Percentiles rank a stretch among this genome's conserved stretches.
These are phyloP conservation scores for Fusarium sp. DNA, from an alignment of 2,329 filamentous ascomycete species.

Conservation along the genomic window DNA sequence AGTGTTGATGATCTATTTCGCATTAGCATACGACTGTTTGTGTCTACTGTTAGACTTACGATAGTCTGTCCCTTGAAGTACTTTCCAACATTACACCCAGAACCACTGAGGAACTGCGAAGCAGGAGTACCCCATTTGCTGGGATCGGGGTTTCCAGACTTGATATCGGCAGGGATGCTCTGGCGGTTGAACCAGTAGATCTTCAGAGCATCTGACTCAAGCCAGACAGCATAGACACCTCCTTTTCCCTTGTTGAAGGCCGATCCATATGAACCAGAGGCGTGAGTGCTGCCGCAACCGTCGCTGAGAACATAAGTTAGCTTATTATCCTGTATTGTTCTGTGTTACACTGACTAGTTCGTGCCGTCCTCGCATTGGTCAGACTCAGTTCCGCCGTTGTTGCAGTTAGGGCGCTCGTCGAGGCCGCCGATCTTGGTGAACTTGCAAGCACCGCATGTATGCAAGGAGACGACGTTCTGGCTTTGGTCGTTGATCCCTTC, in stretches of 20 bases:
- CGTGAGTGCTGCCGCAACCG: slow-evolving; percentile 7
- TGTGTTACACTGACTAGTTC: background rate
- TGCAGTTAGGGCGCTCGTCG: slow-evolving; percentile 56
- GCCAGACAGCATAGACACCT: slow-evolving; percentile 74
- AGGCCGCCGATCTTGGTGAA: slow-evolving; percentile 53
- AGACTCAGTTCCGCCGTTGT: slow-evolving; percentile 47
- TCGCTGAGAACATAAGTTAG: background rate
- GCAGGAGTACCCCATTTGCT: slow-evolving; percentile 69
- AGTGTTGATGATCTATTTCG: slow-evolving; percentile 63
- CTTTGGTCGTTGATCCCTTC: slow-evolving; percentile 71
- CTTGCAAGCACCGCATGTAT: slow-evolving; percentile 61
- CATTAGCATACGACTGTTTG: background rate
- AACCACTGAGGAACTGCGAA: slow-evolving; percentile 69
- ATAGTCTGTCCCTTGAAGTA: slow-evolving; percentile 60
- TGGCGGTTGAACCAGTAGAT: slow-evolving; percentile 78
- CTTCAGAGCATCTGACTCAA: slow-evolving; percentile 70
- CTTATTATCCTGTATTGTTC: rapidly evolving
- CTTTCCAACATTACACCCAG: slow-evolving; percentile 70
- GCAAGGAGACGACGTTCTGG: slow-evolving; percentile 67
- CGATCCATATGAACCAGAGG: background rate
- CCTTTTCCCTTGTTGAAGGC: slow-evolving; percentile 54
- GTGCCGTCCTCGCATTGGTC: slow-evolving; percentile 28
- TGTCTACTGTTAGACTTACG: background rate
- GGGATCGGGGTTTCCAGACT: slow-evolving; percentile 65
- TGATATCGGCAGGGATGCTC: slow-evolving; percentile 67